A percentile compares a stretch with the other conserved stretches of the same genome.
phyloP scores from a whole-genome alignment of 1,284 basidiomycete genomes.

The Anthracocystis walkeri region DNA sequence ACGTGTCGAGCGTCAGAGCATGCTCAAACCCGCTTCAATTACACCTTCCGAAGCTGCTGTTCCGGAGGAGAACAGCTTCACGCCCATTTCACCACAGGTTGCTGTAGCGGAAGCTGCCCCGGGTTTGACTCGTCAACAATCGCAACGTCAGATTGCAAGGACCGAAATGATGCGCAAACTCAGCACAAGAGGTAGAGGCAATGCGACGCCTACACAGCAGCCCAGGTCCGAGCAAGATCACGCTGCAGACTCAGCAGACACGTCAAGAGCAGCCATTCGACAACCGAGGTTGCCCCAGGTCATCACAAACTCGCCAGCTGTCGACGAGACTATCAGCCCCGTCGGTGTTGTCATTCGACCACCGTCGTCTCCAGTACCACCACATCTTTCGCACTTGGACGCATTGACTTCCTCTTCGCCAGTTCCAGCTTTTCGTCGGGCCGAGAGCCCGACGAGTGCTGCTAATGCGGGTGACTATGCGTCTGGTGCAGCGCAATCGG shows the following conservation, averaged over 20 bases:
- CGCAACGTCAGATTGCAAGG: conserved; percentile 55
- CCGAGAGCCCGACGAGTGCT: conserved; percentile 25
- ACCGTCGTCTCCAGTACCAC: conserved; percentile 42
- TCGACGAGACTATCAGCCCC: conserved; percentile 45
- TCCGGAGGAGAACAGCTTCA: conserved; percentile 1
- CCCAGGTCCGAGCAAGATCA: conserved; percentile 3
- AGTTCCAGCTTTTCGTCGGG: conserved; percentile 19
- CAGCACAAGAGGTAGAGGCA: conserved; percentile 43
- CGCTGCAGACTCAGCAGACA: not conserved
- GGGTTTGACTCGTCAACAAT: conserved; percentile 38
- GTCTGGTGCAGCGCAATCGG: not conserved
- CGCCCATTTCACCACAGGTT: conserved; percentile 4
- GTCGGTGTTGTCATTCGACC: conserved; percentile 41
- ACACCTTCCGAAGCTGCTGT: conserved; percentile 11
- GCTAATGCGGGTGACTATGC: not conserved
- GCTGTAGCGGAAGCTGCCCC: conserved; percentile 10
- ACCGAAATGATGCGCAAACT: conserved; percentile 63
- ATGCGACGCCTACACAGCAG: conserved; percentile 11
- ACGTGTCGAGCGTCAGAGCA: conserved; percentile 38
- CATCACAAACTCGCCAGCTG: conserved; percentile 42
- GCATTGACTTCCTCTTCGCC: not conserved
- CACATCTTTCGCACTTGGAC: conserved; percentile 19
- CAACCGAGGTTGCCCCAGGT: conserved; percentile 23
- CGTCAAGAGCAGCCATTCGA: not conserved
- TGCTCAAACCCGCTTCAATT: conserved; percentile 19